A percentile compares a stretch with the other conserved stretches of the same genome.
Evolutionary conservation across 306 rosid genomes (phyloP).

Genomic region (Datisca glomerata): DNA sequence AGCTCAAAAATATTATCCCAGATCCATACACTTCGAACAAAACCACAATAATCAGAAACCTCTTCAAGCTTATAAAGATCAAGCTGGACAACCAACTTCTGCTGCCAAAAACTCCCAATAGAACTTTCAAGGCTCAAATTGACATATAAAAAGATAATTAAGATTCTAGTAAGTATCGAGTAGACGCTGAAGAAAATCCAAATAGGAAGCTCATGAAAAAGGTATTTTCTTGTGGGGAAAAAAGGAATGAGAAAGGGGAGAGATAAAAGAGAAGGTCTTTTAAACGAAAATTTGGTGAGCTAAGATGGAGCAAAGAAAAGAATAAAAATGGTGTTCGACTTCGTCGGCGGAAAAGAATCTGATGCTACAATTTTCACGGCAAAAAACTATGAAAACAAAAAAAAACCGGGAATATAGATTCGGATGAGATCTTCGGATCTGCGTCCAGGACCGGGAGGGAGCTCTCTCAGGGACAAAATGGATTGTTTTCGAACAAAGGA

Average conservation of each 20-base stretch:
- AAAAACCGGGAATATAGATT: neutral
- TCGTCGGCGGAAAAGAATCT: conserved; percentile 1
- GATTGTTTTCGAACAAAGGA: neutral
- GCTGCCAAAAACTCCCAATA: conserved; percentile 12
- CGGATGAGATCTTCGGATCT: neutral
- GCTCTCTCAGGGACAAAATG: neutral
- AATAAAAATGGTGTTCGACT: neutral
- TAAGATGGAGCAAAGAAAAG: neutral
- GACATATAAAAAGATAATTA: conserved; percentile 11
- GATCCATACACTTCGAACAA: conserved; percentile 35
- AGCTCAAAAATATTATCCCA: conserved; percentile 21
- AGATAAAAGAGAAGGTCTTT: no score
- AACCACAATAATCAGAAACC: conserved; percentile 24
- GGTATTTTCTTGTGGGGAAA: conserved; percentile 7
- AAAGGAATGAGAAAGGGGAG: conserved; percentile 10
- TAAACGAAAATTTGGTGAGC: neutral
- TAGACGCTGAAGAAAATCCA: conserved; percentile 18
- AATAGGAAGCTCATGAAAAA: conserved; percentile 5
- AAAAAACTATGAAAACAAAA: neutral
- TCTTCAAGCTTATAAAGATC: conserved; percentile 7
- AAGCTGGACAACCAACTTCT: conserved; percentile 5
- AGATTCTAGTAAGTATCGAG: conserved; percentile 15
- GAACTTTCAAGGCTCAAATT: conserved; percentile 4
- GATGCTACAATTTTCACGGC: neutral
- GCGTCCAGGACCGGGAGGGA: neutral